Evolutionary conservation across 345 rosid genomes (phyloP).

Genomic region (Sisymbrium altissimum): DNA sequence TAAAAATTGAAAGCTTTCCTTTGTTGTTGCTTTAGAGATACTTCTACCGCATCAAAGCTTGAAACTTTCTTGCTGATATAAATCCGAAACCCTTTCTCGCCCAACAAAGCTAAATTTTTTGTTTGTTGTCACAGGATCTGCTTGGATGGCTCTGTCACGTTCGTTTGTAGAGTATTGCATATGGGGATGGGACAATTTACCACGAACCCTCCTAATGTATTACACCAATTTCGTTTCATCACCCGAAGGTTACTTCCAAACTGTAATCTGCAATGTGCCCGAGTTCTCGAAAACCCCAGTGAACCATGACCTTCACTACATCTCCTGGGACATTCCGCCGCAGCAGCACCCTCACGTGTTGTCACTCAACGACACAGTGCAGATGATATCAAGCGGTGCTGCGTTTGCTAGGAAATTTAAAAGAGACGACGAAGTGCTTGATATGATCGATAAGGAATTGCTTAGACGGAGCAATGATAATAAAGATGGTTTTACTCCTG

Average conservation of each 20-base stretch:
- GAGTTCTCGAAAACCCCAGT: slow-evolving; percentile 64
- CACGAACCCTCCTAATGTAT: slow-evolving; percentile 90
- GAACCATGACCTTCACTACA: slow-evolving; percentile 92
- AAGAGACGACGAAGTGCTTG: slow-evolving; percentile 52
- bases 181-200: slow-evolving; percentile 99
- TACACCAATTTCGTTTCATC: slow-evolving; percentile 94
- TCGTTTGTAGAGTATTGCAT: slow-evolving; percentile 82
- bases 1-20: too few relatives aligned
- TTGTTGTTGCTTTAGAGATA: not conserved
- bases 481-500: slow-evolving; percentile 69
- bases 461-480: slow-evolving; percentile 47
- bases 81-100: not conserved
- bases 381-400: slow-evolving; percentile 74
- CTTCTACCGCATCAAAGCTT: not conserved
- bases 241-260: slow-evolving; percentile 96
- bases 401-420: slow-evolving; percentile 90
- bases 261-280: slow-evolving; percentile 87
- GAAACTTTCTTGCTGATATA: not conserved
- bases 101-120: not conserved
- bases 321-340: slow-evolving; percentile 95
- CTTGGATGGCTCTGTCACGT: slow-evolving; percentile 94
- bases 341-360: slow-evolving; percentile 85
- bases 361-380: slow-evolving; percentile 59
- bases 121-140: slow-evolving; percentile 66
- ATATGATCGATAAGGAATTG: slow-evolving; percentile 66